phyloP scores from a whole-genome alignment of 257 asterid species.

The Parsonsia alboflavescens region DNA sequence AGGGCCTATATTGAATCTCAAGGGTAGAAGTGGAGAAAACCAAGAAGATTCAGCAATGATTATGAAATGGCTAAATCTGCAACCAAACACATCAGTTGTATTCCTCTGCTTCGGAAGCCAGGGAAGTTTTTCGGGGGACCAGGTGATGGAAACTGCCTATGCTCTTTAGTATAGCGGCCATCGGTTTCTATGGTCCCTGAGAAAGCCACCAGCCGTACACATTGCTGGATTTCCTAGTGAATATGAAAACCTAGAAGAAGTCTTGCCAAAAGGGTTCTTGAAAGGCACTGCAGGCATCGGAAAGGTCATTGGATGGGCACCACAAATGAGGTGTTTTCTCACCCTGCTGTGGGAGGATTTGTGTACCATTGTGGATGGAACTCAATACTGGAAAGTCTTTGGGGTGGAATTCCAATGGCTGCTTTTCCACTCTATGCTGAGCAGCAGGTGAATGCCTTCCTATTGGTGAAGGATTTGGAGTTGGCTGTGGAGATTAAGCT shows the following conservation, averaged over 20 bases:
- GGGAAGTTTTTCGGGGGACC: slow-evolving; percentile 9
- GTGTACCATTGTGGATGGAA: slow-evolving; percentile 35
- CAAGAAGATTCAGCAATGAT: slow-evolving; percentile 2
- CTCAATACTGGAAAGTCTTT: slow-evolving; percentile 3
- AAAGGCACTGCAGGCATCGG: slow-evolving; percentile 23
- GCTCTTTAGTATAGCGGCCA: slow-evolving; percentile 21
- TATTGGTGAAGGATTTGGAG: not conserved
- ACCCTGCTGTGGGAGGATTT: slow-evolving; percentile 32
- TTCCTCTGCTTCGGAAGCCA: slow-evolving; percentile 30
- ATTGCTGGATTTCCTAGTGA: not conserved
- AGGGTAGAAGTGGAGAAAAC: not conserved
- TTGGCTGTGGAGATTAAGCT: slow-evolving; percentile 10
- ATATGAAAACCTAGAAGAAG: slow-evolving; percentile 17
- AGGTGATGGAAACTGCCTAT: slow-evolving; percentile 24
- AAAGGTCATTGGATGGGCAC: slow-evolving; percentile 34
- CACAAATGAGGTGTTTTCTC: slow-evolving; percentile 26
- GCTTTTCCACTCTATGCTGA: slow-evolving; percentile 6
- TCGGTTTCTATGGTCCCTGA: slow-evolving; percentile 7
- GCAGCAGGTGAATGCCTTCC: slow-evolving; percentile 5
- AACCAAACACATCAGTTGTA: slow-evolving; percentile 7
- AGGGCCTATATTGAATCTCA: slow-evolving; percentile 30
- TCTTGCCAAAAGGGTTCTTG: slow-evolving; percentile 34
- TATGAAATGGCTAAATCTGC: slow-evolving; percentile 30
- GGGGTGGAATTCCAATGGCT: slow-evolving; percentile 8
- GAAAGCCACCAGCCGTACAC: slow-evolving; percentile 12